phyloP scores from a whole-genome alignment of 345 rosid genomes.

The Sonneratia caseolaris region DNA sequence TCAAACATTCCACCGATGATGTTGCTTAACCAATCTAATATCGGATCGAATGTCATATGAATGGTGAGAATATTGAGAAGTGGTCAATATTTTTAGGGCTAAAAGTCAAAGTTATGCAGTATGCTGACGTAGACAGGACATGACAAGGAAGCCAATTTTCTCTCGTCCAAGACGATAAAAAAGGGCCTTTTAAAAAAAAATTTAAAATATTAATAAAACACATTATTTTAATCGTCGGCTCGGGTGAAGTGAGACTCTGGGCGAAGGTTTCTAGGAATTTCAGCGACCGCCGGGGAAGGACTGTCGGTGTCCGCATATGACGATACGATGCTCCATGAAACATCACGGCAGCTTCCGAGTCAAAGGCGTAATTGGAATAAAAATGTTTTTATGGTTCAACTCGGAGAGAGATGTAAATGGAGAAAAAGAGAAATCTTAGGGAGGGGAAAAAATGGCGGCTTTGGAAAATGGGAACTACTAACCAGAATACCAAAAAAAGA shows the following conservation, averaged over 20 bases:
- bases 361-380: background rate
- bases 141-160: background rate
- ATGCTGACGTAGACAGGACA: background rate
- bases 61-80: too few relatives aligned
- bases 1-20: too few relatives aligned
- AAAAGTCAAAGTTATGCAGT: background rate
- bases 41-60: too few relatives aligned
- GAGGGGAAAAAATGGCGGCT: background rate
- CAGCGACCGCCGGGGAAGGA: background rate
- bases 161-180: background rate
- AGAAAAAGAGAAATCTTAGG: background rate
- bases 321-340: background rate
- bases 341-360: constrained; percentile 4
- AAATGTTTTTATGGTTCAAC: background rate
- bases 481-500: background rate
- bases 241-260: too few relatives aligned
- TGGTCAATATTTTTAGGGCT: background rate
- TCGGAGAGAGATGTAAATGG: background rate
- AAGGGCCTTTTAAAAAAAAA: background rate
- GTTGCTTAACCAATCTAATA: too few relatives aligned
- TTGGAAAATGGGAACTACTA: background rate
- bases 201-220: background rate
- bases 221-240: background rate
- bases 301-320: background rate
- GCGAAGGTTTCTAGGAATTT: background rate